Conservation (phyloP, 2,329 filamentous ascomycete species). For the Fonsecaea pugnacius region DNA sequence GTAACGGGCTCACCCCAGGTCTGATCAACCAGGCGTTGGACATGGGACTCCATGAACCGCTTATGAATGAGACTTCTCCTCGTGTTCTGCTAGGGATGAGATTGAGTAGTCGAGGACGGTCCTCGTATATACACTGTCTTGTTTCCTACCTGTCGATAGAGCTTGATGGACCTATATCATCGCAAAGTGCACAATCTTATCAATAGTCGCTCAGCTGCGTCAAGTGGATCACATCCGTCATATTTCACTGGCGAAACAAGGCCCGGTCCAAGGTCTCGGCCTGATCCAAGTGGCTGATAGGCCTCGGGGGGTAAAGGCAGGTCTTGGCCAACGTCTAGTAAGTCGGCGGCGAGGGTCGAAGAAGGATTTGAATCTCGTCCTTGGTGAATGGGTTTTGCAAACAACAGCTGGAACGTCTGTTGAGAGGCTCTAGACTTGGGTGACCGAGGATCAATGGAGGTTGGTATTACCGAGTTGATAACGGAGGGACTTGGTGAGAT, state of each 20-base stretch:
- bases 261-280: conserved; percentile 1
- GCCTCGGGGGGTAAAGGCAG: background rate
- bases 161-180: background rate
- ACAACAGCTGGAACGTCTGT: background rate
- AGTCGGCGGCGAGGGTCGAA: background rate
- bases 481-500: background rate
- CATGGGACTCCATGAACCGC: conserved; percentile 73
- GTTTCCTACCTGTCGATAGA: conserved; percentile 10
- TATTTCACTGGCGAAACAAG: conserved; percentile 14
- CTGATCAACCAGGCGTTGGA: conserved; percentile 71
- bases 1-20: conserved; percentile 62
- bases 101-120: background rate
- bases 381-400: background rate
- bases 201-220: background rate
- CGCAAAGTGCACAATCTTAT: conserved; percentile 4
- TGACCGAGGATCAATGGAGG: background rate
- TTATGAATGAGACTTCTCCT: background rate
- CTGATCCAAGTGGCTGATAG: background rate
- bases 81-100: background rate
- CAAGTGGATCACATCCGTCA: conserved; percentile 13
- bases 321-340: background rate
- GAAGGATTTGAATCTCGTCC: background rate
- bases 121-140: background rate
- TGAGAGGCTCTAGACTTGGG: background rate
- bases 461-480: background rate